Evolutionary conservation across 2,329 filamentous ascomycete species (phyloP), one percentile per base, ranked within the genome.

Genomic region (Geoglossum cookeanum): DNA sequence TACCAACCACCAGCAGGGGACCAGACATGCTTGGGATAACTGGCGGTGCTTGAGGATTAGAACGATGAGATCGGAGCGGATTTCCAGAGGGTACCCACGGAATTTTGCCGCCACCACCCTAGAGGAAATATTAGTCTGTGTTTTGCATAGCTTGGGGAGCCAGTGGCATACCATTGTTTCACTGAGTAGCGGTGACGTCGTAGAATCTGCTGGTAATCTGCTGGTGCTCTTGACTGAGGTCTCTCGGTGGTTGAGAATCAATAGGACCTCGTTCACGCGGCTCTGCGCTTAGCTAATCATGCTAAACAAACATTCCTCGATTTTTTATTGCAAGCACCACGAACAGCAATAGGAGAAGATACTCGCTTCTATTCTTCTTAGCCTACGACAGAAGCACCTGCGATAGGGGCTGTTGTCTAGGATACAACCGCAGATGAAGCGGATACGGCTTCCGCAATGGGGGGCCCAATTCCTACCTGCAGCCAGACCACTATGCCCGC

Each of bases 1-100:
- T 98, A 98, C 92, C 92, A 98, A 73, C 92, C 92, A 78, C 92
- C 92, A 63, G 91, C 78, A 61, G 92, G 92, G 68, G 92, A 97
- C 92, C 92, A 98, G 78, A 98, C 88, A 78, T 98, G 91, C 78
- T 95, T 96, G 71, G 89, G 90, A 74, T 95, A 95, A 68, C 88
- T 94, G 66, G 52, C n/a, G 27, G 30, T 30, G 4, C 30, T 5
- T 5, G 0, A n/a, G 30, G 9, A 30, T 55, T 55, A 55, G 54
- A 22, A 32, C n/a, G 11, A 37, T 15, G 30, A 17, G 4, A 8
- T 44, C 22, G 33, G 15, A 32, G n/a, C 32, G 7, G 15, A n/a
- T 29, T 29, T n/a, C 13, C 22, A 29, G 22, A 27, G 52, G 32
- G 44, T 27, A 68, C 77, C 65, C 77, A 85, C 79, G 80, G 78